A percentile compares a stretch with the other conserved stretches of the same genome.
Evolutionary conservation across 495 filamentous ascomycete genomes (phyloP).

Genomic region (Aspergillus steynii): DNA sequence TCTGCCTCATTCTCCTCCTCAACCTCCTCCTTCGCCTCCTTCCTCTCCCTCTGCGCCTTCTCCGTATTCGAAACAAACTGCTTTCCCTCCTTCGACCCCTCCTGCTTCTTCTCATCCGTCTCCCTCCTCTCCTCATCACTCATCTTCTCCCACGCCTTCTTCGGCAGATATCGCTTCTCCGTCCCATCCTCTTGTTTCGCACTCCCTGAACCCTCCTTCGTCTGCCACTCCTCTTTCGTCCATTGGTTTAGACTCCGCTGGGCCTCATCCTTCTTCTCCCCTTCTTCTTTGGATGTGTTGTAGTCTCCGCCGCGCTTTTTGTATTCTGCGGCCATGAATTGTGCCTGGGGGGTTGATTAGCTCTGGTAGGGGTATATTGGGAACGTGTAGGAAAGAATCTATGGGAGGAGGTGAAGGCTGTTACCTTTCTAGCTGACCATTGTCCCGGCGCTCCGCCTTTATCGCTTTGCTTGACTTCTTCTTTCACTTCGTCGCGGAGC

Average conservation of each 20-base stretch:
- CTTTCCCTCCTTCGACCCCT: conserved; percentile 43
- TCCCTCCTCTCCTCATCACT: conserved; percentile 43
- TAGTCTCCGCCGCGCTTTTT: conserved; percentile 52
- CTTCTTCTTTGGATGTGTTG: conserved; percentile 43
- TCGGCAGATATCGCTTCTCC: conserved; percentile 48
- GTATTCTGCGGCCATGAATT: conserved; percentile 54
- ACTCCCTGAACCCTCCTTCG: conserved; percentile 46
- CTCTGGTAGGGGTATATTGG: too few relatives aligned
- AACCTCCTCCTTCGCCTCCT: conserved; percentile 26
- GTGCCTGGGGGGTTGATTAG: conserved; percentile 28
- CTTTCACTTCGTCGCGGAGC: conserved; percentile 47
- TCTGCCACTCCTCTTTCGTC: conserved; percentile 52
- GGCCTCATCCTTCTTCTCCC: conserved; percentile 29
- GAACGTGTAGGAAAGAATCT: too few relatives aligned
- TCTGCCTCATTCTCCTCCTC: conserved; percentile 19
- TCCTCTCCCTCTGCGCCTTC: conserved; percentile 37
- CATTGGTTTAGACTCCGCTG: conserved; percentile 47
- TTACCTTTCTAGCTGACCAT: conserved; percentile 51
- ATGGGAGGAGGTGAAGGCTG: background rate
- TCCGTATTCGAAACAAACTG: conserved; percentile 47
- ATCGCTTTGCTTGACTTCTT: conserved; percentile 46
- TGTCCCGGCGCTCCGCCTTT: conserved; percentile 52
- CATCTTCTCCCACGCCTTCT: conserved; percentile 52
- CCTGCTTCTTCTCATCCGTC: conserved; percentile 45
- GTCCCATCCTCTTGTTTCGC: conserved; percentile 47